Percentiles rank a stretch among this genome's conserved stretches.
Evolutionary conservation across 2,329 filamentous ascomycete genomes (phyloP).

Genomic region (Ophiostoma piceae): DNA sequence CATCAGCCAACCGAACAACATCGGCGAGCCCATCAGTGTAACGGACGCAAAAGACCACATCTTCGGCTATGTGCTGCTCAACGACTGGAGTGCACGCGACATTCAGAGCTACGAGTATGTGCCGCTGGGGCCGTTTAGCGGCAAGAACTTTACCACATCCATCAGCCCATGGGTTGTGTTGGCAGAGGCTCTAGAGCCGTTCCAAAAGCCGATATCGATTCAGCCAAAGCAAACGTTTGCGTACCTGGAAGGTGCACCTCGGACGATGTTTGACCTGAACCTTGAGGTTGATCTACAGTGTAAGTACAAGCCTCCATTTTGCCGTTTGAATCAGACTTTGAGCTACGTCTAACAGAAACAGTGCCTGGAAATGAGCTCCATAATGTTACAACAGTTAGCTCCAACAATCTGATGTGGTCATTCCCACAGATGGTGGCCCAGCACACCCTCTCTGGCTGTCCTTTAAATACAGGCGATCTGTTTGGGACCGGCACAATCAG

Average conservation of each 20-base stretch:
- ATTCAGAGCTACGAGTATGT: slow-evolving; percentile 83
- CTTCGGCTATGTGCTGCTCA: slow-evolving; percentile 77
- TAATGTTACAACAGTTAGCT: slow-evolving; percentile 35
- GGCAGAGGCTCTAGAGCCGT: slow-evolving; percentile 65
- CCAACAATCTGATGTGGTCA: slow-evolving; percentile 64
- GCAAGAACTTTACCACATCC: slow-evolving; percentile 76
- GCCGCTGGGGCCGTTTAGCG: slow-evolving; percentile 74
- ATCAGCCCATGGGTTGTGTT: slow-evolving; percentile 77
- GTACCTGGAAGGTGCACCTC: slow-evolving; percentile 54
- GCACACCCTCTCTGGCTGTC: slow-evolving; percentile 72
- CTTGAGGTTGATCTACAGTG: slow-evolving; percentile 20
- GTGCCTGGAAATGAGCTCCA: background rate
- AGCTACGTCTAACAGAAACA: background rate
- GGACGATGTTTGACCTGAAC: slow-evolving; percentile 35
- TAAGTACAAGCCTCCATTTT: background rate
- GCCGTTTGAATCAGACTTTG: background rate
- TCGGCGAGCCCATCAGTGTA: slow-evolving; percentile 61
- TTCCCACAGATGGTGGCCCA: slow-evolving; percentile 82
- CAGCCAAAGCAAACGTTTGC: slow-evolving; percentile 36
- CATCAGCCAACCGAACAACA: slow-evolving; percentile 57
- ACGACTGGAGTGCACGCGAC: slow-evolving; percentile 81
- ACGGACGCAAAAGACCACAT: slow-evolving; percentile 62
- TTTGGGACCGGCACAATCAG: slow-evolving; percentile 74
- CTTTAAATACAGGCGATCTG: slow-evolving; percentile 67
- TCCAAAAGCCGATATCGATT: slow-evolving; percentile 34